phyloP scores from a whole-genome alignment of 495 filamentous ascomycete genomes.

The Hyaloscypha variabilis region DNA sequence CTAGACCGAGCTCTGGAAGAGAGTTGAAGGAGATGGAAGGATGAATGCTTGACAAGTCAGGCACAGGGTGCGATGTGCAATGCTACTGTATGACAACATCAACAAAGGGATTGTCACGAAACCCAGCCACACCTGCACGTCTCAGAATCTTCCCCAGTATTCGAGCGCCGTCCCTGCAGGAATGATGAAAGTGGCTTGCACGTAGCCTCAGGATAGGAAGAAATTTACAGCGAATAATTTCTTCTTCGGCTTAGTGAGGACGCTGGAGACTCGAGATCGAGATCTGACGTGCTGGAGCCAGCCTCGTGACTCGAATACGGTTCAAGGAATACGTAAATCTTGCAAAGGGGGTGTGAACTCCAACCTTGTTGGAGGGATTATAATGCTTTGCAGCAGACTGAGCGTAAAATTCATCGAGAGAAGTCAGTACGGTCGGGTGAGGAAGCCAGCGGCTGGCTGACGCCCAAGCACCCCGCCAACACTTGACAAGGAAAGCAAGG shows the following conservation, averaged over 20 bases:
- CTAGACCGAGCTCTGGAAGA: not conserved
- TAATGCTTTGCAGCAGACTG: not conserved
- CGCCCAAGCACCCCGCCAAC: not conserved
- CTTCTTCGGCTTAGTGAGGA: not conserved
- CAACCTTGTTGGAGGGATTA: not conserved
- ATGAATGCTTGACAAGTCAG: not conserved
- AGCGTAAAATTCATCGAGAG: not conserved
- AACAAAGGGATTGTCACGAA: not conserved
- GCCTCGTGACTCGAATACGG: not conserved
- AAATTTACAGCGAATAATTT: not conserved
- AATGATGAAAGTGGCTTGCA: not conserved
- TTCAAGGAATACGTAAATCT: not conserved
- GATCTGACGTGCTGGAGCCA: not conserved
- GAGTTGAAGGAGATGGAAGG: not conserved
- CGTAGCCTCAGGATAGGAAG: not conserved
- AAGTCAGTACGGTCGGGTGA: not conserved
- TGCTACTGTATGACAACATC: not conserved
- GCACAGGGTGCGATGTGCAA: not conserved
- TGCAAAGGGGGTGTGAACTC: not conserved
- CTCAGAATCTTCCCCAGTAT: not conserved
- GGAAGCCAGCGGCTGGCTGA: not conserved
- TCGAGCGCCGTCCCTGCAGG: not conserved
- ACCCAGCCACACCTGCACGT: not conserved
- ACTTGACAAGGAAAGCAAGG: not conserved
- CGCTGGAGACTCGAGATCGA: not conserved